A percentile compares a stretch with the other conserved stretches of the same genome.
phyloP scores from a whole-genome alignment of 2,329 filamentous ascomycete species.

The Epichloe sibirici region DNA sequence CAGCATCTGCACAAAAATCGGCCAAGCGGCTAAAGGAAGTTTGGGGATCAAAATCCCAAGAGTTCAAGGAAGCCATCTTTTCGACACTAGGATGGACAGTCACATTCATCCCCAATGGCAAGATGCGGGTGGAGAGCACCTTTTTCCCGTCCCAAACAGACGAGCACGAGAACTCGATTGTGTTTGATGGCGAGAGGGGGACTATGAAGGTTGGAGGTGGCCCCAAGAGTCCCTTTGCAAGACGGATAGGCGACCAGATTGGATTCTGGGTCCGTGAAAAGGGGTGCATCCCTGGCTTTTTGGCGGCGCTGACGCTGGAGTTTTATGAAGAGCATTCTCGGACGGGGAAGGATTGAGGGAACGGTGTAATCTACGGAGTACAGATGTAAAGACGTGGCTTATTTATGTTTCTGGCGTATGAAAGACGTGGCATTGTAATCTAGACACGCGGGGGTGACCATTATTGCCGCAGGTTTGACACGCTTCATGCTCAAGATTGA shows the following conservation, averaged over 20 bases:
- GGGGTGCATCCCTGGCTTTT: slow-evolving; percentile 85
- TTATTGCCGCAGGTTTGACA: no score
- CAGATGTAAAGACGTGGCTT: slow-evolving; percentile 1
- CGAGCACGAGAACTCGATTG: slow-evolving; percentile 60
- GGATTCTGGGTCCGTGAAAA: slow-evolving; percentile 93
- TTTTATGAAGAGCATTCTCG: slow-evolving; percentile 63
- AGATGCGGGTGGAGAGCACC: slow-evolving; percentile 80
- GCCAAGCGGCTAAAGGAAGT: slow-evolving; percentile 82
- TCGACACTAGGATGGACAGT: slow-evolving; percentile 88
- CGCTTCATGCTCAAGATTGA: not conserved
- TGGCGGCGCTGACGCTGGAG: slow-evolving; percentile 82
- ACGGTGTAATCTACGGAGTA: not conserved
- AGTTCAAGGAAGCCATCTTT: slow-evolving; percentile 92
- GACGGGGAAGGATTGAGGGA: slow-evolving; percentile 1
- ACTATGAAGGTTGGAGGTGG: slow-evolving; percentile 98
- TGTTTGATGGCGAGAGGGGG: slow-evolving; percentile 86
- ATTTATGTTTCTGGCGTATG: no score
- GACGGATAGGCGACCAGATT: slow-evolving; percentile 73
- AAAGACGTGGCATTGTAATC: not conserved
- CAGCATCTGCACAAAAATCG: slow-evolving; percentile 66
- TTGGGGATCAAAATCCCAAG: slow-evolving; percentile 78
- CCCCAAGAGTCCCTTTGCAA: slow-evolving; percentile 72
- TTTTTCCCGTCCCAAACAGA: slow-evolving; percentile 61
- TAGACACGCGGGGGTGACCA: not conserved
- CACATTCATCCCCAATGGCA: slow-evolving; percentile 93